Conservation (phyloP, 257 asterid genomes). For the Ilex aquifolium region DNA sequence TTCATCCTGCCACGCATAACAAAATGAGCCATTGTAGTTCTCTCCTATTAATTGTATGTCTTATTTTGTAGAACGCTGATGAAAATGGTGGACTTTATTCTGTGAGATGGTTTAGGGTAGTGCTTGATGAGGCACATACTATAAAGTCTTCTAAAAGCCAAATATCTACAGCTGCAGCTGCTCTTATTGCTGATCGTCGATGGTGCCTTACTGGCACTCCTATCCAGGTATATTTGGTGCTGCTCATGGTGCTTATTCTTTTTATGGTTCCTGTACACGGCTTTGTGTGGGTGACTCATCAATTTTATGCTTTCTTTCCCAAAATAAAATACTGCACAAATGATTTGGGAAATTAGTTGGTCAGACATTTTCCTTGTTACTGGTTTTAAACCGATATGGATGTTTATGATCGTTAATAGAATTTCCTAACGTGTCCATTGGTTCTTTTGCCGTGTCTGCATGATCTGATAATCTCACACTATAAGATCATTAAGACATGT, state of each 20-base stretch:
- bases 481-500: too few species aligned
- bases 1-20: not conserved
- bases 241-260: constrained; percentile 6
- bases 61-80: constrained; percentile 53
- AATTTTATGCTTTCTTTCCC: not conserved
- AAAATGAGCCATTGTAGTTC: not conserved
- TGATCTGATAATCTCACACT: too few species aligned
- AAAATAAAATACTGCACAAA: too few species aligned
- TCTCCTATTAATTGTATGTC: not conserved
- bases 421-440: too few species aligned
- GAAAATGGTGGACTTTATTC: constrained; percentile 75
- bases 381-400: too few species aligned
- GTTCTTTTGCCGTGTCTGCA: too few species aligned
- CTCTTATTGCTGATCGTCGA: constrained; percentile 78
- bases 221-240: constrained; percentile 59
- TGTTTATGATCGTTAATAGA: too few species aligned
- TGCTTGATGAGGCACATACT: constrained; percentile 96
- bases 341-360: not conserved
- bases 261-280: not conserved
- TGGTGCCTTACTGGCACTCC: constrained; percentile 99
- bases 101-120: constrained; percentile 86
- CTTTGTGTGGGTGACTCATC: too few species aligned
- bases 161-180: constrained; percentile 82
- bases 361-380: not conserved
- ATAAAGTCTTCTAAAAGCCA: constrained; percentile 95